Base-by-base conservation (phyloP, 306 rosid species). In the Canavalia gladiata region DNA sequence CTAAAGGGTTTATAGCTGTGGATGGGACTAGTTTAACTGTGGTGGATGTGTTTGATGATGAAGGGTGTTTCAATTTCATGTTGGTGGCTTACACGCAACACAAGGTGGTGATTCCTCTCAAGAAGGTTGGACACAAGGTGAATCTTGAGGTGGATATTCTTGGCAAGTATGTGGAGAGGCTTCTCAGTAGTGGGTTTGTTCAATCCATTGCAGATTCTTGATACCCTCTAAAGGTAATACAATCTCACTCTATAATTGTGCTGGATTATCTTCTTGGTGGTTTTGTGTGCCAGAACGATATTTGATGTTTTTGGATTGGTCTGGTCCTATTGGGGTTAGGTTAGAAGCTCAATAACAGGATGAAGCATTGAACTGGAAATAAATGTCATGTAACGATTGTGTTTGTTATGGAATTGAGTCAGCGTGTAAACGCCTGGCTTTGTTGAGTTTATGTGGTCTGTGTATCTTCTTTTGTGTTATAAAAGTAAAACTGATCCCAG, bases 1-100 rank as follows among this genome's bases (percentile, higher is more conserved):
- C 98, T 0, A 93, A 95, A 68, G 99, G 99, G 63, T 95, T 86
- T 31, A 89, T 95, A 12, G 89, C 96, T 1, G 98, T 95, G 63
- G 98, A 95, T 86, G 99, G 99, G 39, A 90, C 99, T 30, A 95
- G 99, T 77, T 90, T 95, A 89, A 95, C 99, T 10, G 99, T 95
- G 77, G 95, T 89, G 52, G 96, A 95, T 65, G 96, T 93, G 83
- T 86, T 89, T 78, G 96, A 95, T 50, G 88, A 87, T 34, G 99
- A 95, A 25, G 82, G 39, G 45, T 89, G 91, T 68, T 93, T 96
- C 51, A 92, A 91, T 87, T 93, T 93, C 86, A 96, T 96, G 97
- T 50, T 95, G 85, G 98, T 95, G 56, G 90, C 90, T 66, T 93
- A 96, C 34, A 93, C 98, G 1, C 97, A 90, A 79, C 87, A 86